Conservation (phyloP, 306 rosid genomes). For the Benincasa hispida region DNA sequence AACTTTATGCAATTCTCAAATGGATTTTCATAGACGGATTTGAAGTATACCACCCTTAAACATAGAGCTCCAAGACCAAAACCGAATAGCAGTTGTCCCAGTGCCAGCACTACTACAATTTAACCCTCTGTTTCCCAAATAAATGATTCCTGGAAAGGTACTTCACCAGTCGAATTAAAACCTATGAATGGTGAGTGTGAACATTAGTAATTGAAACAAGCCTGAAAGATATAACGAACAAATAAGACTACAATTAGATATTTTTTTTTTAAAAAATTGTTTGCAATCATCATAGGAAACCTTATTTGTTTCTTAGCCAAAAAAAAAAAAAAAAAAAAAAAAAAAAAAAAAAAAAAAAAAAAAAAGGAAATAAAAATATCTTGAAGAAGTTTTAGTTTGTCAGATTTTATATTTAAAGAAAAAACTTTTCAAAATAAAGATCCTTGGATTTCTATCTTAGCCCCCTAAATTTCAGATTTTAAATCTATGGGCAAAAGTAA, state of each 20-base stretch:
- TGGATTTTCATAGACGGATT: constrained; percentile 10
- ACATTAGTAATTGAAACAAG: constrained; percentile 3
- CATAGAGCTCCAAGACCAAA: constrained; percentile 65
- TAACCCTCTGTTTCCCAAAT: constrained; percentile 56
- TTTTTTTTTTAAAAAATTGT: too few species aligned
- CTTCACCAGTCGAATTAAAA: constrained; percentile 53
- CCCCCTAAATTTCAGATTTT: background rate
- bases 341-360: too few species aligned
- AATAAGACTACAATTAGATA: background rate
- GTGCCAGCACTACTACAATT: constrained; percentile 79
- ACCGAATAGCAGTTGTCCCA: constrained; percentile 89
- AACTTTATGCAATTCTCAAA: background rate
- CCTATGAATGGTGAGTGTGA: constrained; percentile 29
- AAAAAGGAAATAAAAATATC: too few species aligned
- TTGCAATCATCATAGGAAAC: background rate
- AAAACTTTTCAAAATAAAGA: constrained; percentile 5
- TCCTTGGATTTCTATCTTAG: background rate
- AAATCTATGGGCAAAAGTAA: background rate
- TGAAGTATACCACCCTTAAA: constrained; percentile 52
- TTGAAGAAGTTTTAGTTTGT: too few species aligned
- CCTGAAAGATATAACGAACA: background rate
- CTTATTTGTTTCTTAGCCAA: background rate
- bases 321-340: background rate
- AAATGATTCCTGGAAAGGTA: constrained; percentile 63
- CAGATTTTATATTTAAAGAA: too few species aligned